Evolutionary conservation across 441 rosid species (phyloP), one percentile per base, ranked within the genome.

Genomic region (California macrophylla): DNA sequence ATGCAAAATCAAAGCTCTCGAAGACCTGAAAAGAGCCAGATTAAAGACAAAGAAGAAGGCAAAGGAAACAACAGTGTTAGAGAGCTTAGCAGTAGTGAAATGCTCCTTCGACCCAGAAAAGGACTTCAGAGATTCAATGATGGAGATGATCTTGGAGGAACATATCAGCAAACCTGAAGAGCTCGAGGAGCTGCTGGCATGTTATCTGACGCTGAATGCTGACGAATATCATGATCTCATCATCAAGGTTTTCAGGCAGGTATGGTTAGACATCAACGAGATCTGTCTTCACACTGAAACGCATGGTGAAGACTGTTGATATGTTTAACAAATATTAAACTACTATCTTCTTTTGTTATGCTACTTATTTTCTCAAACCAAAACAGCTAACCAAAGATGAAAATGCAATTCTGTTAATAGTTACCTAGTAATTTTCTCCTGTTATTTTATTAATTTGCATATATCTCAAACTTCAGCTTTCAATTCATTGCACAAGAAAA

Each of bases 121-220:
- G 61, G 96, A 91, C 77, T 93, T 93, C 71, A 80, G 88, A 78
- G 96, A 91, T 42, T 93, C 97, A 9, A 87, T 91, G 98, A 72
- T 78, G 3, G 98, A 91, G 85, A 93, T 93, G 98, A 91, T 91
- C 65, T 71, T 77, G 75, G 93, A 86, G 78, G 85, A 82, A 69
- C 80, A 75, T 73, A 87, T 91, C 75, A 75, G 76, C 71, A 74
- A 50, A 58, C 79, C 96, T 6, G 85, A 85, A 70, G 93, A 89
- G 65, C 89, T 91, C 24, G 92, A 93, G 80, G 91, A 91, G 68
- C 91, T 93, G 76, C 77, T 93, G 76, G 87, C 93, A 34, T 93
- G 93, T 71, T 93, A 91, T 70, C 86, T 93, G 73, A 84, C 87
- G 61, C 78, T 93, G 70, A 91, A 93, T 71, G 80, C 83, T 8